These are phyloP conservation scores for Umbelopsis sp. DNA, from an alignment of 192 early-diverging fungal genomes.

Conservation along the genomic window DNA sequence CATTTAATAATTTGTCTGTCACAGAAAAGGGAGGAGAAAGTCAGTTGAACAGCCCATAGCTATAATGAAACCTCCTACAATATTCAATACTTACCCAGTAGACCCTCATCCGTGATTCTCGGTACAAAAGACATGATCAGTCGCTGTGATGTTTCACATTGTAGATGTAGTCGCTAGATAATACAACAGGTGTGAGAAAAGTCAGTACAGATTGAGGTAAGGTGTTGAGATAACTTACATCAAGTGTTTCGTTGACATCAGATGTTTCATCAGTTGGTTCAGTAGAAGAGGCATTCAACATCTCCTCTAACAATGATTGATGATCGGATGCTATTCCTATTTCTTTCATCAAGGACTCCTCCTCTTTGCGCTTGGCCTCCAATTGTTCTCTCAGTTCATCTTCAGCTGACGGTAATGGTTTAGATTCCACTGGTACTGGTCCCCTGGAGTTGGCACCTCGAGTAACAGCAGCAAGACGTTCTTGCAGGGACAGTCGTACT, in stretches of 20 bases:
- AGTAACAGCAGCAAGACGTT: slow-evolving; percentile 40
- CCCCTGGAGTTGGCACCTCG: background rate
- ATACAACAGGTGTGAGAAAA: background rate
- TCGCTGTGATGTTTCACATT: slow-evolving; percentile 22
- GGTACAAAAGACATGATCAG: slow-evolving; percentile 22
- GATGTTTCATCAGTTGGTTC: background rate
- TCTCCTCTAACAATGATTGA: slow-evolving; percentile 17
- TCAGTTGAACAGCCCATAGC: background rate
- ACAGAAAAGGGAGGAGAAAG: background rate
- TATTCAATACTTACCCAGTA: slow-evolving; percentile 10
- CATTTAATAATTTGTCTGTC: slow-evolving; percentile 23
- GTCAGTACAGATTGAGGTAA: background rate
- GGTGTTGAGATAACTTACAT: background rate
- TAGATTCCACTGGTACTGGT: background rate
- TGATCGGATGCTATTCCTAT: slow-evolving; percentile 8
- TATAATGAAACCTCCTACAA: background rate
- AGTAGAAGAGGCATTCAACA: slow-evolving; percentile 7
- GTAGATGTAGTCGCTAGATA: slow-evolving; percentile 14
- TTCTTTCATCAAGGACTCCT: background rate
- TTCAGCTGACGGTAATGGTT: background rate
- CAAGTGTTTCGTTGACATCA: background rate
- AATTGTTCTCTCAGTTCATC: background rate
- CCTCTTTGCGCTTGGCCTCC: background rate
- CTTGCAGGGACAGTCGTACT: slow-evolving; percentile 34
- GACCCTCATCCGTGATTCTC: slow-evolving; percentile 7